Conservation (phyloP, 306 rosid genomes). For the Boehmeria nivea region DNA sequence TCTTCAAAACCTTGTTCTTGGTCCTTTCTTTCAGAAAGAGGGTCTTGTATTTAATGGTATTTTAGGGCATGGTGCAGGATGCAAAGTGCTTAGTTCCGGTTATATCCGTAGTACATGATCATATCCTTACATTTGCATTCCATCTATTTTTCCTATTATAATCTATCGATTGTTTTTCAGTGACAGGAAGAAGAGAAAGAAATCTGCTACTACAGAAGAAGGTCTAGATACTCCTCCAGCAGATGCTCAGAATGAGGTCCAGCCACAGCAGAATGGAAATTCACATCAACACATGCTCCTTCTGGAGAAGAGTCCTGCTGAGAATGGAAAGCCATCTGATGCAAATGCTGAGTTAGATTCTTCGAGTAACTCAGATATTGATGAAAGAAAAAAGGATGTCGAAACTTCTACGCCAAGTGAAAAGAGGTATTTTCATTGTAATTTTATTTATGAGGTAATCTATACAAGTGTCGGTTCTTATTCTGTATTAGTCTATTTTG, state of each 20-base stretch:
- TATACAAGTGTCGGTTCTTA: neutral
- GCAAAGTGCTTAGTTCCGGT: no score
- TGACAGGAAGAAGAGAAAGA: slow-evolving; percentile 70
- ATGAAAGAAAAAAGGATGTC: slow-evolving; percentile 30
- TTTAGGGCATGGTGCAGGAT: no score
- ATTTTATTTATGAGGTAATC: slow-evolving; percentile 16
- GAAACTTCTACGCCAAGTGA: slow-evolving; percentile 25
- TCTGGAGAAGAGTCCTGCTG: slow-evolving; percentile 27
- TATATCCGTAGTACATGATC: neutral
- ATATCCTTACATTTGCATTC: no score
- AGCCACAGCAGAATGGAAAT: slow-evolving; percentile 32
- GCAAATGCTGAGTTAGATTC: slow-evolving; percentile 27
- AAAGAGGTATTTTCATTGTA: slow-evolving; percentile 43
- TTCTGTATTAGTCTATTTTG: slow-evolving; percentile 17
- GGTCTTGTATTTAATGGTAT: no score
- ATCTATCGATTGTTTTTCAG: slow-evolving; percentile 11
- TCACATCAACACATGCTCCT: slow-evolving; percentile 17
- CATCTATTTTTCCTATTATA: neutral
- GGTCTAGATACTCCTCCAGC: slow-evolving; percentile 27
- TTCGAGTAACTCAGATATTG: slow-evolving; percentile 20
- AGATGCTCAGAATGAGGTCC: slow-evolving; percentile 22
- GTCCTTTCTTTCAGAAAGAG: no score
- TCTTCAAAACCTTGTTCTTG: no score
- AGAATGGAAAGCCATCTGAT: slow-evolving; percentile 32
- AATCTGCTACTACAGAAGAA: slow-evolving; percentile 36